These are phyloP conservation scores for Lotus japonicus DNA, from an alignment of 306 rosid species.

Conservation along the genomic window DNA sequence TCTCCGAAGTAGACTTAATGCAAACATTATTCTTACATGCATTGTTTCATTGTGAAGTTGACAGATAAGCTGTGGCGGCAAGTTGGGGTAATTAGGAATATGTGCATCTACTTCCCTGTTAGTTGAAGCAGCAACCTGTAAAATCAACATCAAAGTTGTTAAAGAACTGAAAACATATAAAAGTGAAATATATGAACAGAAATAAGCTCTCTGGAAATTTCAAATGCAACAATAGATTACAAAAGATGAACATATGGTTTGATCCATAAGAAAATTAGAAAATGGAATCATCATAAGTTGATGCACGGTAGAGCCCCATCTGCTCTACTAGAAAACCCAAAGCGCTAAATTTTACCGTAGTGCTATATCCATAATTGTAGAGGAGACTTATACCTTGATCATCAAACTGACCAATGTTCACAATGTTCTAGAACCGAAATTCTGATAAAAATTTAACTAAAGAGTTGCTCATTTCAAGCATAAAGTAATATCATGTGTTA, in stretches of 20 bases:
- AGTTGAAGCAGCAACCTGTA: slow-evolving; percentile 69
- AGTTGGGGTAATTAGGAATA: slow-evolving; percentile 66
- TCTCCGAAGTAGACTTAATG: neutral
- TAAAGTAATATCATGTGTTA: neutral
- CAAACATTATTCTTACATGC: slow-evolving; percentile 46
- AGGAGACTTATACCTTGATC: neutral
- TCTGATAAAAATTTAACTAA: too few relatives aligned
- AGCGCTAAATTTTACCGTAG: neutral
- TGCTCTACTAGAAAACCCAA: neutral
- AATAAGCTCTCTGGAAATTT: neutral
- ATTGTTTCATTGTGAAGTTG: slow-evolving; percentile 75
- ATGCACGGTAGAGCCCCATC: neutral
- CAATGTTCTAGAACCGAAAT: neutral
- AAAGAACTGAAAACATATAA: neutral
- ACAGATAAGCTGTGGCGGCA: slow-evolving; percentile 60
- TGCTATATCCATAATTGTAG: neutral
- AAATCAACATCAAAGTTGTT: slow-evolving; percentile 4
- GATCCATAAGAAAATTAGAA: neutral
- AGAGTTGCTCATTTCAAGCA: neutral
- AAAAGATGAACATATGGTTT: neutral
- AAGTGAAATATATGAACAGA: neutral
- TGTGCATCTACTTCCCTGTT: slow-evolving; percentile 68
- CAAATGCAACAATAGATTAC: neutral
- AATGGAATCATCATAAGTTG: neutral
- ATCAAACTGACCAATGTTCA: neutral